These are phyloP conservation scores for Ramaria sp. DNA, from an alignment of 768 basidiomycete species.

Conservation along the genomic window DNA sequence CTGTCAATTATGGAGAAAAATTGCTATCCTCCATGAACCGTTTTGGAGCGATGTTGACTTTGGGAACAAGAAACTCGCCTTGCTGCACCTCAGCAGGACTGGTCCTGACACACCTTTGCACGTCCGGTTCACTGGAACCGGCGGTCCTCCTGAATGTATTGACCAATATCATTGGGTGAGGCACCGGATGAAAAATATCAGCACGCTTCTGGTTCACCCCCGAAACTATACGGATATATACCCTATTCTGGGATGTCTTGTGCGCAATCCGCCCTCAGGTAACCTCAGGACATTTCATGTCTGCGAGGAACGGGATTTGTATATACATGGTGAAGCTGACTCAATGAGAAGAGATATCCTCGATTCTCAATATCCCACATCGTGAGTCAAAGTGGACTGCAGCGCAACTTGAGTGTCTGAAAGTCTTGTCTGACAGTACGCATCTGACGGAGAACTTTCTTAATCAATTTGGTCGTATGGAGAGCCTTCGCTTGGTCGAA, in stretches of 20 bases:
- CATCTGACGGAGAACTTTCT: neutral
- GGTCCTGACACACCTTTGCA: neutral
- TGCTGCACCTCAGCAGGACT: neutral
- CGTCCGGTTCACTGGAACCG: neutral
- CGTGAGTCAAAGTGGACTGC: neutral
- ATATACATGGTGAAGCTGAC: neutral
- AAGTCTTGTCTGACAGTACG: neutral
- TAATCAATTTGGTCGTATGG: neutral
- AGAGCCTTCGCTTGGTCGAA: neutral
- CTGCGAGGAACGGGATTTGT: neutral
- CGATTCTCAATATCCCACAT: neutral
- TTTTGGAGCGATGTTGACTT: neutral
- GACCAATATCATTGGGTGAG: neutral
- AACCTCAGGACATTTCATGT: neutral
- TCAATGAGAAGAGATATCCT: neutral
- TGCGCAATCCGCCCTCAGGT: neutral
- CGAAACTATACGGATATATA: neutral
- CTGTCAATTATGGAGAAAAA: neutral
- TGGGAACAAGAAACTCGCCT: neutral
- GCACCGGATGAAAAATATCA: neutral
- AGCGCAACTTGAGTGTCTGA: neutral
- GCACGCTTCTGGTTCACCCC: neutral
- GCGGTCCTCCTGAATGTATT: neutral
- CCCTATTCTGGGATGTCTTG: neutral
- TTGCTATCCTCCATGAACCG: neutral